Conservation (phyloP, 2,329 filamentous ascomycete species). For the Sphaerulina vaccinii region DNA sequence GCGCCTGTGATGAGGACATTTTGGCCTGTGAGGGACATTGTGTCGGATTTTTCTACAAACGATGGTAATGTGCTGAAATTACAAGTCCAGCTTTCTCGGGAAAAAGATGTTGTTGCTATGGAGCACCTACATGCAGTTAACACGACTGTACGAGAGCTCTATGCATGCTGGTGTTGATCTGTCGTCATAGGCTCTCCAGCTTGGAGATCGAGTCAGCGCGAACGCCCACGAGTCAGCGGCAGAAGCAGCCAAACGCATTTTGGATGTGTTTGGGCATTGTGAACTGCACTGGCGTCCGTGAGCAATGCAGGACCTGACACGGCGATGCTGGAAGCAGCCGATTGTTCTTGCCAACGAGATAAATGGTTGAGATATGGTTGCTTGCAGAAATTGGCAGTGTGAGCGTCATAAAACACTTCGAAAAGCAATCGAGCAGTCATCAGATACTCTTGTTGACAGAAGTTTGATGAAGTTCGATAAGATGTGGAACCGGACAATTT, state of each 20-base stretch:
- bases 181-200: conserved; percentile 2
- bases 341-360: not conserved
- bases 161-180: not conserved
- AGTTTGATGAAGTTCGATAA: not conserved
- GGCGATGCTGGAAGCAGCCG: too few species aligned
- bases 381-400: not conserved
- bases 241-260: not conserved
- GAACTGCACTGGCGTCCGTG: not conserved
- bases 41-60: not conserved
- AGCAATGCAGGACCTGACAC: not conserved
- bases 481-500: not conserved
- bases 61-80: not conserved
- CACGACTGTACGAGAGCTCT: not conserved
- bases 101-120: too few species aligned
- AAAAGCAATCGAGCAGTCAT: not conserved
- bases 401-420: not conserved
- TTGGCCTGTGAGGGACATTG: conserved; percentile 21
- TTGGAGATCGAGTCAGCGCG: conserved; percentile 1
- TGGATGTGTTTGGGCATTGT: not conserved
- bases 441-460: not conserved
- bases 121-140: too few species aligned
- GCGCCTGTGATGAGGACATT: conserved; percentile 27
- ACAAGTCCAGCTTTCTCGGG: too few species aligned
- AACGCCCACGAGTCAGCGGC: not conserved
- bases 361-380: not conserved